Conservation (phyloP, 257 asterid species). For the Ajuga chamaepitys region DNA sequence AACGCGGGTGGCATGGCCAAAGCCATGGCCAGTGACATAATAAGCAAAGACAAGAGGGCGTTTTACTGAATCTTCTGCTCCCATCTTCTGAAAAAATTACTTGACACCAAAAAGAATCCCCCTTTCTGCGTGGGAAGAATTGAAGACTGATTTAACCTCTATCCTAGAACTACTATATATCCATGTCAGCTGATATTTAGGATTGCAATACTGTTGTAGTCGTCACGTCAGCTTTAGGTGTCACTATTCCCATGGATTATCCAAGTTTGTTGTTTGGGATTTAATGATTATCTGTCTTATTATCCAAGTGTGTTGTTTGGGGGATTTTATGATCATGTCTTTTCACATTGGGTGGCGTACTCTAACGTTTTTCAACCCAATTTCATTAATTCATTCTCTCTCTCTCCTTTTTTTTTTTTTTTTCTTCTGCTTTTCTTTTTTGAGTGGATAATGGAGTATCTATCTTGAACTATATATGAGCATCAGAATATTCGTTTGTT, state of each 20-base stretch:
- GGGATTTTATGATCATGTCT: too few relatives aligned
- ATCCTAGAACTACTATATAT: too few relatives aligned
- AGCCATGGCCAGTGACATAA: constrained; percentile 96
- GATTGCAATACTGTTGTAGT: not conserved
- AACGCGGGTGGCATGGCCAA: constrained; percentile 95
- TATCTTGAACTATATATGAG: too few relatives aligned
- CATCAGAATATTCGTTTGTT: too few relatives aligned
- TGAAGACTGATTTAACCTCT: not conserved
- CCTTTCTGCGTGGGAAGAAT: not conserved
- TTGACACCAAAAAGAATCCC: too few relatives aligned
- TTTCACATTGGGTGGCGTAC: too few relatives aligned
- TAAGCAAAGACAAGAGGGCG: constrained; percentile 69
- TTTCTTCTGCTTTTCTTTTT: too few relatives aligned
- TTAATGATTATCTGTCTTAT: not conserved
- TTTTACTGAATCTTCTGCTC: constrained; percentile 24
- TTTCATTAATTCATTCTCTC: too few relatives aligned
- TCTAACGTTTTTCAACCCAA: too few relatives aligned
- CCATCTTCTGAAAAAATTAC: too few relatives aligned
- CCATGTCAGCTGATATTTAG: not conserved
- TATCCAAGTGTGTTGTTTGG: not conserved
- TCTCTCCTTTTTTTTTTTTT: too few relatives aligned
- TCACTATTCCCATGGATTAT: not conserved
- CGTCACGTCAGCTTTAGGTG: constrained; percentile 11
- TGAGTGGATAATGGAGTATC: too few relatives aligned
- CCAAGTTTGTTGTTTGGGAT: not conserved